Evolutionary conservation across 306 rosid species (phyloP), one percentile per base, ranked within the genome.

Genomic region (Psophocarpus tetragonolobus): DNA sequence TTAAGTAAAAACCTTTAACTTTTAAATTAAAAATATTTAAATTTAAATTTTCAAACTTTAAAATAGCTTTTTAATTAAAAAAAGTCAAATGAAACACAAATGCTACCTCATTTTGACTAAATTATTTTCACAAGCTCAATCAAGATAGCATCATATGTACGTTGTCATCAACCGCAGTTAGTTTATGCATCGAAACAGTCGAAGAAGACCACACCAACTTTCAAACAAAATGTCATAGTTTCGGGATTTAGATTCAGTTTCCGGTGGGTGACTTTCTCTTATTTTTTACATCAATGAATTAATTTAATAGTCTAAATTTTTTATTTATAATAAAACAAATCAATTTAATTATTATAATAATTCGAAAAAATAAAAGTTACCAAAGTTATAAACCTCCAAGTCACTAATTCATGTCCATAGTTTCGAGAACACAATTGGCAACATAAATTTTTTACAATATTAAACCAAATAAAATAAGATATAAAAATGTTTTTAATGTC

Each of bases 401-500:
- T n/a, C n/a, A n/a, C n/a, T n/a, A n/a, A n/a, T n/a, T n/a, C n/a
- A n/a, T n/a, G n/a, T n/a, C n/a, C 76, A 64, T 53, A 70, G 36
- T 8, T 82, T 64, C 44, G 41, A 62, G 29, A 74, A 73, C 18
- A 45, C 38, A 63, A 78, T 38, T 21, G 18, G n/a, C n/a, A n/a
- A n/a, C n/a, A n/a, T n/a, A n/a, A n/a, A n/a, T n/a, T n/a, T n/a
- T n/a, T n/a, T n/a, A 74, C 56, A 35, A 44, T 14, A 32, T 21
- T 57, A 73, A 21, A 75, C n/a, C n/a, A 0, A 62, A 69, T 42
- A 13, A 13, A 41, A 74, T 38, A 38, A 9, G 44, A 8, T n/a
- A n/a, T n/a, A n/a, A n/a, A n/a, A n/a, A n/a, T n/a, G n/a, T n/a
- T n/a, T n/a, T n/a, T n/a, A n/a, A n/a, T n/a, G n/a, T n/a, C n/a